Base-by-base conservation (phyloP, 805 yeast species). In the Myxozyma melibiosi region DNA sequence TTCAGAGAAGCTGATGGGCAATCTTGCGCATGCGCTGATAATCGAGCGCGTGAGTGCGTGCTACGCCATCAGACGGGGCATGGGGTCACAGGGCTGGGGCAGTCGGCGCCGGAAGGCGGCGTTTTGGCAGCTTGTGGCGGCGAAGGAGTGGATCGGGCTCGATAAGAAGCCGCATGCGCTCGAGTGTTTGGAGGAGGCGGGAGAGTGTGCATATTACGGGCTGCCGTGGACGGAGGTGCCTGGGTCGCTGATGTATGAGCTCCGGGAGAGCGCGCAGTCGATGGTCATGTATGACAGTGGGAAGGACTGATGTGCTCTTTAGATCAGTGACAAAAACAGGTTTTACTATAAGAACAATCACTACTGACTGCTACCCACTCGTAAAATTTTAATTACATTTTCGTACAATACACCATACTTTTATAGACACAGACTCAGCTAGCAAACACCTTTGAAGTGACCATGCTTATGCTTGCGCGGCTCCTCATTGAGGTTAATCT, bases 71-170 rank as follows among this genome's bases (percentile, higher is more conserved):
- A 67, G 65, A 16, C 50, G 48, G 14, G 53, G 55, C 7, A 27
- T 51, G 8, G 58, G 65, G n/a, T 46, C 57, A n/a, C 37, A 63
- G 51, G 51, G 56, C 37, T 61, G 44, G 59, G 65, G 64, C 20
- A 81, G 86, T 1, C 75, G 96, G 56, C 72, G 72, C 50, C 78
- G 97, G 53, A 90, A 90, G 68, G 82, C 90, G 1, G 82, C 88
- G 0, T 76, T 91, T 28, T 90, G 96, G 89, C 78, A 80, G 63
- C 68, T 90, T 27, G 68, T 90, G 27, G 84, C 96, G 0, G 85
- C 90, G 5, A 80, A 80, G 54, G 88, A 86, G 67, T 84, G 96
- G 86, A 77, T 78, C 14, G 74, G 65, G 34, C 63, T 71, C 1
- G 64, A 59, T 31, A 65, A 65, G 24, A 49, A 43, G 39, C 51